A percentile compares a stretch with the other conserved stretches of the same genome.
Evolutionary conservation across 345 rosid species (phyloP).

Genomic region (Gossypium rotundifolium): DNA sequence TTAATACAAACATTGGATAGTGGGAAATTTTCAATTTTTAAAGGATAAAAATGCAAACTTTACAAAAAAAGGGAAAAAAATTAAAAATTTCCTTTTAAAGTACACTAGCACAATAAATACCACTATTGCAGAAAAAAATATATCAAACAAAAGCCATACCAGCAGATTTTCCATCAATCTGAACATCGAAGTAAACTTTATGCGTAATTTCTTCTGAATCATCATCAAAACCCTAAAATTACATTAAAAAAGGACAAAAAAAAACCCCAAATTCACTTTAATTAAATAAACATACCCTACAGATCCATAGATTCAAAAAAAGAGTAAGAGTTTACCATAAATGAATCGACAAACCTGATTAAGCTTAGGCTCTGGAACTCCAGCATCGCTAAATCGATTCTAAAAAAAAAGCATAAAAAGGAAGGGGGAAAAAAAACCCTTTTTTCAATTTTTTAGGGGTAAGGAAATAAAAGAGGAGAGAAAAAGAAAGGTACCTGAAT

Average conservation of each 20-base stretch:
- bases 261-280: neutral
- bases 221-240: constrained; percentile 20
- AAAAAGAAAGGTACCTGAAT: constrained; percentile 46
- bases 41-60: neutral
- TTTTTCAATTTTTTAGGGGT: neutral
- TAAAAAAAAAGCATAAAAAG: constrained; percentile 12
- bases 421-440: neutral
- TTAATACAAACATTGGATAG: neutral
- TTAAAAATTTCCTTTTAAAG: neutral
- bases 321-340: neutral
- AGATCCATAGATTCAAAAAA: neutral
- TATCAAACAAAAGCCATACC: constrained; percentile 33
- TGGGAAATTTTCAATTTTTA: neutral
- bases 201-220: constrained; percentile 63
- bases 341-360: constrained; percentile 24
- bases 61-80: neutral
- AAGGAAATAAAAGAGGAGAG: neutral
- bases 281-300: neutral
- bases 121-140: neutral
- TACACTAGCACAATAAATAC: neutral
- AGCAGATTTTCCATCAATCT: constrained; percentile 74
- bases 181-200: constrained; percentile 83
- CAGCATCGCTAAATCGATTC: constrained; percentile 52
- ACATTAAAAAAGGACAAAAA: neutral
- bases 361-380: constrained; percentile 33